Evolutionary conservation across 495 filamentous ascomycete species (phyloP).

Genomic region (Corynascus novoguineensis): DNA sequence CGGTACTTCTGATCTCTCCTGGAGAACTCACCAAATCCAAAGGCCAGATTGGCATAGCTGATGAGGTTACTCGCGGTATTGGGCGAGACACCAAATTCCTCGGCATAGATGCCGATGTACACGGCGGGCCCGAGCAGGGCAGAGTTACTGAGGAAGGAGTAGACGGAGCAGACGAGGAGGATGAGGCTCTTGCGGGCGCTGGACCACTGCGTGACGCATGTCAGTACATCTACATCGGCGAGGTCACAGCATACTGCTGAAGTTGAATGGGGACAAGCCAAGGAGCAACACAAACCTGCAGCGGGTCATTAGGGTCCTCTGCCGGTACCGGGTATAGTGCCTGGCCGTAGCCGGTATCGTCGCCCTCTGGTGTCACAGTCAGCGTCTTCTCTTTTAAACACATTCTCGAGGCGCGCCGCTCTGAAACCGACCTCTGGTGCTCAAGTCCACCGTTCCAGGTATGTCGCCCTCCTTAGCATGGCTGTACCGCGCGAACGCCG

Average conservation of each 20-base stretch:
- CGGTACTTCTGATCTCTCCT: background rate
- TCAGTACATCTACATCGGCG: constrained; percentile 2
- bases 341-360: constrained; percentile 57
- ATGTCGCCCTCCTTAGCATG: constrained; percentile 2
- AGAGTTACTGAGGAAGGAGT: constrained; percentile 58
- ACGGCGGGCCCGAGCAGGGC: constrained; percentile 54
- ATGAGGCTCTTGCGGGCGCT: constrained; percentile 56
- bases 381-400: background rate
- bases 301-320: constrained; percentile 61
- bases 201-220: constrained; percentile 44
- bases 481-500: background rate
- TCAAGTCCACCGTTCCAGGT: constrained; percentile 1
- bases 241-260: too few relatives aligned
- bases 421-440: background rate
- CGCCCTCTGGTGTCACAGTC: constrained; percentile 43
- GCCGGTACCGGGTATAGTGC: constrained; percentile 58
- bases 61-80: constrained; percentile 51
- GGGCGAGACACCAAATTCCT: constrained; percentile 49
- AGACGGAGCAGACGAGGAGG: constrained; percentile 52
- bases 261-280: background rate
- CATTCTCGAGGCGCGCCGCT: background rate
- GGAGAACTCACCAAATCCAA: constrained; percentile 49
- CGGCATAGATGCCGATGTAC: constrained; percentile 53
- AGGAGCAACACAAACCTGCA: constrained; percentile 20
- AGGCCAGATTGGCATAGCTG: constrained; percentile 59